Evolutionary conservation across 1,284 basidiomycete genomes (phyloP).

Genomic region (Boletus nobilissimus): DNA sequence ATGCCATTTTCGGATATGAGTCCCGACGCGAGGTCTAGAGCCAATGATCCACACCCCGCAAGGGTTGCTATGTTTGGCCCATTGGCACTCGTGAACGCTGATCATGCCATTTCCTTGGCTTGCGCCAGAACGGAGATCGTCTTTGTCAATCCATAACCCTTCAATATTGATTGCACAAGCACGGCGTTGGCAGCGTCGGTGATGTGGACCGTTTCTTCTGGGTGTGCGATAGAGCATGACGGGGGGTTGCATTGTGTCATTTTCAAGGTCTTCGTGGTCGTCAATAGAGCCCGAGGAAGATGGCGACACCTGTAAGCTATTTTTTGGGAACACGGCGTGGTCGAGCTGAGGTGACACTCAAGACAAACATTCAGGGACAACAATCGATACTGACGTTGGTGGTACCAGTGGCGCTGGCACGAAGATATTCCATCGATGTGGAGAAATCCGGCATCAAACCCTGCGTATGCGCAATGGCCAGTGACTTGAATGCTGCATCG

Average conservation of each 20-base stretch:
- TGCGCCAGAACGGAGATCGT: slow-evolving; percentile 10
- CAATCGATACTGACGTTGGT: neutral
- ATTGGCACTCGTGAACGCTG: slow-evolving; percentile 29
- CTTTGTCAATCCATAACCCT: slow-evolving; percentile 25
- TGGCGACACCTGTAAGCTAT: neutral
- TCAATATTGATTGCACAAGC: slow-evolving; percentile 12
- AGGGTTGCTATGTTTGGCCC: slow-evolving; percentile 15
- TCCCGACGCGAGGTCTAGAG: slow-evolving; percentile 7
- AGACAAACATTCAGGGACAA: neutral
- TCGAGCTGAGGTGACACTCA: neutral
- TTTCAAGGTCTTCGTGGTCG: neutral
- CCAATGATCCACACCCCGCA: slow-evolving; percentile 34
- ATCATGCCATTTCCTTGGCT: neutral
- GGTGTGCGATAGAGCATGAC: neutral
- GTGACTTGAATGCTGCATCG: neutral
- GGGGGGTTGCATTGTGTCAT: neutral
- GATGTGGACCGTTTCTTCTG: neutral
- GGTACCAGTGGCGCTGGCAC: neutral
- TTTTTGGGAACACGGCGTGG: neutral
- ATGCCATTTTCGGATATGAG: slow-evolving; percentile 32
- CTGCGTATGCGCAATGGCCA: neutral
- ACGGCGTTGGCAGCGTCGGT: neutral
- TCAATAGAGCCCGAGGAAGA: neutral
- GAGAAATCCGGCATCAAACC: neutral
- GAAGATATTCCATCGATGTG: neutral